Evolutionary conservation across 2,329 filamentous ascomycete genomes (phyloP).

Genomic region (Diaporthe sp.): DNA sequence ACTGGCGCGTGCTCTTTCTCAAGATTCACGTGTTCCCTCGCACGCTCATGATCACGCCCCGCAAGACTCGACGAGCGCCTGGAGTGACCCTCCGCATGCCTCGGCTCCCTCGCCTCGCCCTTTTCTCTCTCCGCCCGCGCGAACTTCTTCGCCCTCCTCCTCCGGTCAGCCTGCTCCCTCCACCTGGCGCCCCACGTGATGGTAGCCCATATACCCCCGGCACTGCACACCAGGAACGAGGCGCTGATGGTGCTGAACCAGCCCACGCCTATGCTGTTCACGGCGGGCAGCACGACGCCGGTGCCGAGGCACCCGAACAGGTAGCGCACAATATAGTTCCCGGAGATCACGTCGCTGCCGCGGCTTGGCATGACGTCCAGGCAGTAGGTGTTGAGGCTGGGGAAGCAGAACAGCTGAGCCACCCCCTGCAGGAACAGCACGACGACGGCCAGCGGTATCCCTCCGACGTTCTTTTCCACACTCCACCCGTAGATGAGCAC

Average conservation of each 20-base stretch:
- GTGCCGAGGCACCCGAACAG: conserved; percentile 79
- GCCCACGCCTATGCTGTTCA: conserved; percentile 82
- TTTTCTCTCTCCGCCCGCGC: conserved; percentile 39
- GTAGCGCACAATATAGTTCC: conserved; percentile 85
- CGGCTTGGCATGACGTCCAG: conserved; percentile 83
- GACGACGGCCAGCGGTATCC: conserved; percentile 69
- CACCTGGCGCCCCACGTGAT: conserved; percentile 65
- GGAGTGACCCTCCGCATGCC: neutral
- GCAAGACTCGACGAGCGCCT: neutral
- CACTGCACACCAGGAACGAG: conserved; percentile 64
- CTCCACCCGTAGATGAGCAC: conserved; percentile 79
- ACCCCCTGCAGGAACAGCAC: conserved; percentile 79
- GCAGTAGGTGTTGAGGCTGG: conserved; percentile 80
- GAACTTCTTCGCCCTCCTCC: conserved; percentile 55
- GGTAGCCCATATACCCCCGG: conserved; percentile 61
- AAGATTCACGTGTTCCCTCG: neutral
- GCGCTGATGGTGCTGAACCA: conserved; percentile 84
- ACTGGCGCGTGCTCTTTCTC: neutral
- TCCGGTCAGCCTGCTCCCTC: conserved; percentile 67
- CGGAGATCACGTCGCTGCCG: conserved; percentile 81
- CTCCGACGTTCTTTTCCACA: conserved; percentile 55
- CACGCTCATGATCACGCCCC: neutral
- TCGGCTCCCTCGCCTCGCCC: neutral
- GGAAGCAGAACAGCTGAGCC: conserved; percentile 78
- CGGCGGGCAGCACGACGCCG: conserved; percentile 79